A percentile compares a stretch with the other conserved stretches of the same genome.
phyloP scores from a whole-genome alignment of 768 basidiomycete genomes.

The Termitomyces heimii region DNA sequence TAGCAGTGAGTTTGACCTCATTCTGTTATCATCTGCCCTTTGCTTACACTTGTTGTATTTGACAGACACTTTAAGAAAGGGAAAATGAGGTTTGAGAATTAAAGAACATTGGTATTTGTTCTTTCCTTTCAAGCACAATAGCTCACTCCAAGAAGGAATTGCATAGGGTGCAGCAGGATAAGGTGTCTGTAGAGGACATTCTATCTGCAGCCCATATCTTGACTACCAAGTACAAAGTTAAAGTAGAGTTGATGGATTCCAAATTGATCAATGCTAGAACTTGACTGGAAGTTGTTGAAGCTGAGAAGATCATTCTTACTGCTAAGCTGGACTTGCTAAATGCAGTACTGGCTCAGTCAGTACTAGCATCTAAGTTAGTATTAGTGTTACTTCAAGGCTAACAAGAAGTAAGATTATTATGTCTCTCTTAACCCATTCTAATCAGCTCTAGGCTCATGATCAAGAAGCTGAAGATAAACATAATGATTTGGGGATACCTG shows the following conservation, averaged over 20 bases:
- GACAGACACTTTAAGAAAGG: too few species aligned
- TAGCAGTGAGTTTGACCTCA: too few species aligned
- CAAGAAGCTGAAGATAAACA: background rate
- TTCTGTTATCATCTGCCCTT: too few species aligned
- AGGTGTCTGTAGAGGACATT: background rate
- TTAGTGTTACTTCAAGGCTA: background rate
- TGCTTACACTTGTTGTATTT: too few species aligned
- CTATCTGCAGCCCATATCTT: background rate
- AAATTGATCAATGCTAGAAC: background rate
- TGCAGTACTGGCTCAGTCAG: background rate
- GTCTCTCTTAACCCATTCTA: background rate
- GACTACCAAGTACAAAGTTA: background rate
- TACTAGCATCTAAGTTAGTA: background rate
- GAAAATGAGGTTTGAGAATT: too few species aligned
- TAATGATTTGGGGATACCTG: background rate
- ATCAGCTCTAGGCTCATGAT: background rate
- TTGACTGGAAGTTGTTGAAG: background rate
- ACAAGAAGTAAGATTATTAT: background rate
- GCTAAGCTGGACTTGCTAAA: background rate
- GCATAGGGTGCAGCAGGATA: background rate
- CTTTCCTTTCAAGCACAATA: background rate
- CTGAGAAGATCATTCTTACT: background rate
- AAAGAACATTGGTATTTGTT: background rate
- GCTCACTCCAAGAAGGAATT: background rate
- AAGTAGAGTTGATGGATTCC: background rate